Base-by-base conservation (phyloP, 495 filamentous ascomycete genomes). In the Letharia lupina region DNA sequence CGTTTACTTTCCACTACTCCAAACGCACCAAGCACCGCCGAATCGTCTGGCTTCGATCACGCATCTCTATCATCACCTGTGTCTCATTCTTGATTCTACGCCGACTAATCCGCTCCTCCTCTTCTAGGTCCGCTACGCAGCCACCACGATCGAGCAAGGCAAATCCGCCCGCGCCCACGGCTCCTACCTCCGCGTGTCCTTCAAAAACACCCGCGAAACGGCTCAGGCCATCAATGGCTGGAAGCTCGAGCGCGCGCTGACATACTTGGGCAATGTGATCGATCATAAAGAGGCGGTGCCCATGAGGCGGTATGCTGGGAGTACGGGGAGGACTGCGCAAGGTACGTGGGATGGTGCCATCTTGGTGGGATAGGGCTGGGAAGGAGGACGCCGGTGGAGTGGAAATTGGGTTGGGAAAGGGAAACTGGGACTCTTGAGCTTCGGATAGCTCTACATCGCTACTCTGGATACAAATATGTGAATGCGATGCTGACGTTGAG, bases 161-260 rank as follows among this genome's bases (percentile, higher is more conserved):
- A 98, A 98, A 85, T 95, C 90, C 79, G 95, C 94, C 78, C 91
- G 92, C 81, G 87, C 93, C 75, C 91, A 93, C 79, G 95, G 95
- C 78, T 90, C 93, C 77, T 98, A 98, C 86, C 91, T 99, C 71
- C 93, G 94, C 74, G 92, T 96, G 76, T 94, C 89, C 73, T 97
- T 96, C 89, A 98, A 98, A 87, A 98, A 98, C 87, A 97, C 94
- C 79, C 91, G 93, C 77, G 95, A 99, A 84, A 96, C 94, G 70
- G 95, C 94, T 65, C 93, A 97, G 83, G 92, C 93, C 69, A 92
- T 98, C 87, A 97, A 91, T 81, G 93, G 94, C 80, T 96, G 93
- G 94, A 98, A 98, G 85, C 83, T 98, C 75, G 82, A 88, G 79
- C 94, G 94, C 75, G 95, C 94, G 70, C 81, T 96, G 72, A 85